These are phyloP conservation scores for Trichoderma koningiopsis DNA, from an alignment of 2,329 filamentous ascomycete genomes.

Conservation along the genomic window DNA sequence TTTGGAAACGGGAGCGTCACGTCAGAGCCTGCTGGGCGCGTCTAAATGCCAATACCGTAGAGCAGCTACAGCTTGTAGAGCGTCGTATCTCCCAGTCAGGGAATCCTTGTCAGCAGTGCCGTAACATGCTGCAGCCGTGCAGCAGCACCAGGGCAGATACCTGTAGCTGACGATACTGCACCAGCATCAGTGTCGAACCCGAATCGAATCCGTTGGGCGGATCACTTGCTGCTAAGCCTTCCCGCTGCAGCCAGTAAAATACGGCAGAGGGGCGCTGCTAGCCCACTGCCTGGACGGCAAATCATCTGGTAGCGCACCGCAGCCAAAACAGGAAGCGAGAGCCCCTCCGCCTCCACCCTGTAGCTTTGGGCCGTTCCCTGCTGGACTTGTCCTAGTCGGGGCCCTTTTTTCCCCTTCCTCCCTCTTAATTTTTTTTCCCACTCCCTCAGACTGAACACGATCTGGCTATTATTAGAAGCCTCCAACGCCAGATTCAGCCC, in stretches of 20 bases:
- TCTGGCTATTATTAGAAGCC: conserved; percentile 56
- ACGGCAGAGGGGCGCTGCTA: not conserved
- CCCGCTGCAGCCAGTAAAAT: conserved; percentile 15
- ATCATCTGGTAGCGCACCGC: not conserved
- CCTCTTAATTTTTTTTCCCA: conserved; percentile 28
- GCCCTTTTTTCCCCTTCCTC: conserved; percentile 4
- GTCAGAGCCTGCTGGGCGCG: not conserved
- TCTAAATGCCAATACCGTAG: not conserved
- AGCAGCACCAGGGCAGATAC: not conserved
- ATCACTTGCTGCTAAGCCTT: conserved; percentile 1
- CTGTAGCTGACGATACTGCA: not conserved
- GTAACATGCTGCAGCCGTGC: not conserved
- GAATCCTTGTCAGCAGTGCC: not conserved
- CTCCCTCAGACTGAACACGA: conserved; percentile 44
- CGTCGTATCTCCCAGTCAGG: not conserved
- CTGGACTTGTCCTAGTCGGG: not conserved
- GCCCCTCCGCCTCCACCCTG: conserved; percentile 19
- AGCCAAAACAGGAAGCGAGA: not conserved
- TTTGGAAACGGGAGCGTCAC: not conserved
- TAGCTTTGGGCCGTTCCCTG: not conserved
- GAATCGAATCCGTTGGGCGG: not conserved
- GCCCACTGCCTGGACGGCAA: not conserved
- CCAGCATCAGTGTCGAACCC: not conserved
- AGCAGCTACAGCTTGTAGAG: not conserved
- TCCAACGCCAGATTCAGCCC: conserved; percentile 54